Conservation (phyloP, 208 protist species). For the Acanthamoeba healyi region DNA sequence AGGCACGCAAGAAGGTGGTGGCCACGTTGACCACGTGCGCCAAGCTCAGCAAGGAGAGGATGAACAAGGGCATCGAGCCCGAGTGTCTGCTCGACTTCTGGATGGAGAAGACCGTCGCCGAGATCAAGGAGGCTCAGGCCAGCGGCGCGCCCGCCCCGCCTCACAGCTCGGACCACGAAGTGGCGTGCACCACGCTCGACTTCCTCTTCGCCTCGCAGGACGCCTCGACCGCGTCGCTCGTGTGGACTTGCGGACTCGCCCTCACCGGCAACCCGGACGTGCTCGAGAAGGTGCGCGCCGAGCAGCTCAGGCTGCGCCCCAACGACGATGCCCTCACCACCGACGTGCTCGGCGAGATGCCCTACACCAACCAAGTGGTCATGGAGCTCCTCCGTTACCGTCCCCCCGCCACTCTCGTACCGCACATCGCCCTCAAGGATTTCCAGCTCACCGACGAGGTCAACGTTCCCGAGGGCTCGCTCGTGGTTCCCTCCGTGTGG, state of each 20-base stretch:
- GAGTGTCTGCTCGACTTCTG: slow-evolving; percentile 95
- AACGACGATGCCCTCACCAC: slow-evolving; percentile 91
- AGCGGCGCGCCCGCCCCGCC: slow-evolving; percentile 89
- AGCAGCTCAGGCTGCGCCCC: slow-evolving; percentile 92
- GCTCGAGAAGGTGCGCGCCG: slow-evolving; percentile 92
- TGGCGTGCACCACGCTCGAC: slow-evolving; percentile 94
- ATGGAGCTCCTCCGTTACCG: slow-evolving; percentile 88
- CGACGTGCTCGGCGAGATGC: slow-evolving; percentile 94
- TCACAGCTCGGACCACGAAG: slow-evolving; percentile 92
- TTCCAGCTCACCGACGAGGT: slow-evolving; percentile 82
- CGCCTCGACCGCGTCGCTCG: slow-evolving; percentile 88
- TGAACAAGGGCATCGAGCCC: slow-evolving; percentile 87
- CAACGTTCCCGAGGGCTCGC: slow-evolving; percentile 91
- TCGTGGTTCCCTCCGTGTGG: slow-evolving; percentile 95
- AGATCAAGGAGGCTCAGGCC: slow-evolving; percentile 84
- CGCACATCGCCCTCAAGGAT: slow-evolving; percentile 86
- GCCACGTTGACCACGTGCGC: slow-evolving; percentile 91
- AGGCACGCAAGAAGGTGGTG: slow-evolving; percentile 93
- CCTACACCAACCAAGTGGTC: slow-evolving; percentile 91
- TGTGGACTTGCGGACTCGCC: slow-evolving; percentile 92
- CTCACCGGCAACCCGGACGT: slow-evolving; percentile 94
- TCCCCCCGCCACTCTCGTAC: slow-evolving; percentile 87
- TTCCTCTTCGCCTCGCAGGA: slow-evolving; percentile 96
- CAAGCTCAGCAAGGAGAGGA: slow-evolving; percentile 77
- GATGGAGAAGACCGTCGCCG: slow-evolving; percentile 90